phyloP scores from a whole-genome alignment of 495 filamentous ascomycete genomes.

The Glonium stellatum region DNA sequence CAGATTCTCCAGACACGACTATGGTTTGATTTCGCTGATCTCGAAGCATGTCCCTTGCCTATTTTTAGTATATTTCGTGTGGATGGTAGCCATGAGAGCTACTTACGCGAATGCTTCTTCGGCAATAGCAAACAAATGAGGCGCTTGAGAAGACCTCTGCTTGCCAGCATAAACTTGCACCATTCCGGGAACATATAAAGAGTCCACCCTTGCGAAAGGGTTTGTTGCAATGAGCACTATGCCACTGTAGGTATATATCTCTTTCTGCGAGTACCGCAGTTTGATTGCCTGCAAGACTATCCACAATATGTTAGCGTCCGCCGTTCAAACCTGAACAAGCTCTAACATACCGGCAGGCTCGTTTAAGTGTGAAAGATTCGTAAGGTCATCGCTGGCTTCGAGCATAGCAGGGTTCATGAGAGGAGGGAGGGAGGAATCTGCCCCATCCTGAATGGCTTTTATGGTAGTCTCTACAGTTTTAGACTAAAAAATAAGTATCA shows the following conservation, averaged over 20 bases:
- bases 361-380: constrained; percentile 95
- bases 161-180: constrained; percentile 98
- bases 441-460: constrained; percentile 69
- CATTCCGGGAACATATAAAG: constrained; percentile 97
- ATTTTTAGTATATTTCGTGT: not conserved
- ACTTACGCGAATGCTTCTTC: constrained; percentile 96
- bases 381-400: constrained; percentile 97
- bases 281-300: constrained; percentile 94
- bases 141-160: constrained; percentile 90
- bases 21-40: constrained; percentile 96
- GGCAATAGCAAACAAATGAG: constrained; percentile 97
- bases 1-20: constrained; percentile 96
- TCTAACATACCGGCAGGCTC: constrained; percentile 78
- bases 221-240: constrained; percentile 99
- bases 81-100: not conserved
- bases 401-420: constrained; percentile 98
- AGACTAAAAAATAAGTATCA: constrained; percentile 44
- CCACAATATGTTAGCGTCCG: constrained; percentile 20
- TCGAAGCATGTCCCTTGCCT: constrained; percentile 83
- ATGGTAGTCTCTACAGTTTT: constrained; percentile 75
- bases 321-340: not conserved
- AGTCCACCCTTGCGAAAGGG: constrained; percentile 95
- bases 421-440: constrained; percentile 66
- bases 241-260: constrained; percentile 99
- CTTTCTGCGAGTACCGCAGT: constrained; percentile 95